phyloP scores from a whole-genome alignment of 768 basidiomycete genomes.

The Boletus vermiculosoides region DNA sequence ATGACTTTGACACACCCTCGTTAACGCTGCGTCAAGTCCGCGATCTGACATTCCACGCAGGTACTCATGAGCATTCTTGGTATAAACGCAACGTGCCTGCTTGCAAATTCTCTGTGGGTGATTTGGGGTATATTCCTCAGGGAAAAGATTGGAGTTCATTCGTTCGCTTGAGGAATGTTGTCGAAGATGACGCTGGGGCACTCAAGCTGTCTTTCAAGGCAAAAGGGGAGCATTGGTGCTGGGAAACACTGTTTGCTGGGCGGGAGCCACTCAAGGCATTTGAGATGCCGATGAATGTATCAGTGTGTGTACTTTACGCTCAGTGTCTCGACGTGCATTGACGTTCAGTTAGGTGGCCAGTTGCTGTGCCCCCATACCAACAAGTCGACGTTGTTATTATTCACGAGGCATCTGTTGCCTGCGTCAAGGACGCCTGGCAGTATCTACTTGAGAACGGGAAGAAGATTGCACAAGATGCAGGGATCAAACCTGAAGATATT shows the following conservation, averaged over 20 bases:
- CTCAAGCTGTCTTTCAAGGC: slow-evolving; percentile 25
- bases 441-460: slow-evolving; percentile 35
- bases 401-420: slow-evolving; percentile 31
- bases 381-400: slow-evolving; percentile 40
- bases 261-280: slow-evolving; percentile 36
- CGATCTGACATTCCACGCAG: slow-evolving; percentile 35
- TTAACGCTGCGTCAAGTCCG: slow-evolving; percentile 40
- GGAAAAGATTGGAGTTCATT: slow-evolving; percentile 39
- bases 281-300: slow-evolving; percentile 31
- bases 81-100: slow-evolving; percentile 39
- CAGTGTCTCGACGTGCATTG: not conserved
- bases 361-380: slow-evolving; percentile 38
- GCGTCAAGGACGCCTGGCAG: slow-evolving; percentile 39
- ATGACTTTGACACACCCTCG: slow-evolving; percentile 26
- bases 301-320: slow-evolving; percentile 28
- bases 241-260: slow-evolving; percentile 34
- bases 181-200: slow-evolving; percentile 28
- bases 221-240: slow-evolving; percentile 37
- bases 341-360: slow-evolving; percentile 39
- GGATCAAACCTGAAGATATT: slow-evolving; percentile 41
- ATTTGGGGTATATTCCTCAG: slow-evolving; percentile 43
- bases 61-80: slow-evolving; percentile 41
- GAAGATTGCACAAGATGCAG: slow-evolving; percentile 30
- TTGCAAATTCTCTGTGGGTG: slow-evolving; percentile 42
- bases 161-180: slow-evolving; percentile 39